Conservation (phyloP, 805 yeast genomes). For the Nakazawaea pomicola region DNA sequence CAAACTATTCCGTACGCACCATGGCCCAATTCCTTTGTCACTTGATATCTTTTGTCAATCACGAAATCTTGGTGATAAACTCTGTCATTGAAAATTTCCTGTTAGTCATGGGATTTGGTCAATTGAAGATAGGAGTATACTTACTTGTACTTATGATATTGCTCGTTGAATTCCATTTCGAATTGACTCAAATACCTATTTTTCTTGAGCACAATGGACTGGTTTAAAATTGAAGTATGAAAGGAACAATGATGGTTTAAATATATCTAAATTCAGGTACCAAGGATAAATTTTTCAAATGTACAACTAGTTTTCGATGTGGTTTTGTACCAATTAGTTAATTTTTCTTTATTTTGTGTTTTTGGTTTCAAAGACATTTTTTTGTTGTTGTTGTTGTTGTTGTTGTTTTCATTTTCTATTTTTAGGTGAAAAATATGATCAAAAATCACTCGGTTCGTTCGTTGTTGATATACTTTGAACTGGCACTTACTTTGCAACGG, state of each 20-base stretch:
- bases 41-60: conserved; percentile 82
- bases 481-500: no score
- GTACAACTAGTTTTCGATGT: background rate
- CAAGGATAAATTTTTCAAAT: background rate
- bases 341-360: background rate
- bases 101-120: no score
- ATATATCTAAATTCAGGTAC: background rate
- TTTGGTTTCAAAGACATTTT: no score
- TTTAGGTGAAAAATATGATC: no score
- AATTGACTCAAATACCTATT: no score
- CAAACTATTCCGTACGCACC: conserved; percentile 98
- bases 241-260: no score
- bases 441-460: no score
- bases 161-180: conserved; percentile 10
- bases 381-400: background rate
- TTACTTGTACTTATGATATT: conserved; percentile 13
- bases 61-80: conserved; percentile 89
- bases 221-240: no score
- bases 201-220: no score
- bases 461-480: no score
- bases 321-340: background rate
- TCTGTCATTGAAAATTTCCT: conserved; percentile 23
- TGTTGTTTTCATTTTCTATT: background rate
- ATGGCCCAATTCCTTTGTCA: conserved; percentile 91
- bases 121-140: no score